phyloP scores from a whole-genome alignment of 225 moss, liverwort and hornwort species.

The Ulota crispa region DNA sequence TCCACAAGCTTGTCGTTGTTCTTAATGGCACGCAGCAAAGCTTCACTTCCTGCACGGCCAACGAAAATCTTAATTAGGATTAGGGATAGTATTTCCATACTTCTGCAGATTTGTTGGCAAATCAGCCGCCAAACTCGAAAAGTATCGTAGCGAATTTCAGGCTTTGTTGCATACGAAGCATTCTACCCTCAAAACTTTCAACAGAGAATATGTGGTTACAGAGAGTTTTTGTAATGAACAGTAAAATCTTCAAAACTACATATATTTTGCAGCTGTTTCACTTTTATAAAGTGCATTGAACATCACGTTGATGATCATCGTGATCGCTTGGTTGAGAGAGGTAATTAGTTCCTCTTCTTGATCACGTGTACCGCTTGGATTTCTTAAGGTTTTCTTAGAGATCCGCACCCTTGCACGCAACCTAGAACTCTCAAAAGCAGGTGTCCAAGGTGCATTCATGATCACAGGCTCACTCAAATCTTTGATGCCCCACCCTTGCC shows the following conservation, averaged over 20 bases:
- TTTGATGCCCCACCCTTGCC: too few relatives aligned
- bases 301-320: background rate
- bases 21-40: slow-evolving; percentile 42
- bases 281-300: background rate
- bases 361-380: background rate
- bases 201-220: background rate
- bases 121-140: background rate
- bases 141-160: background rate
- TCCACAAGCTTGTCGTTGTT: slow-evolving; percentile 57
- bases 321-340: background rate
- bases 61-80: background rate
- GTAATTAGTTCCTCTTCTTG: background rate
- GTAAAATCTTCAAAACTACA: background rate
- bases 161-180: background rate
- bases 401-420: too few relatives aligned
- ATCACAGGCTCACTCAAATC: too few relatives aligned
- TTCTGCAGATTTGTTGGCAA: background rate
- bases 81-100: background rate
- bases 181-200: background rate
- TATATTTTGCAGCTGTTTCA: background rate
- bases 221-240: background rate
- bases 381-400: background rate
- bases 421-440: too few relatives aligned
- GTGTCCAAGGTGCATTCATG: too few relatives aligned
- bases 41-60: slow-evolving; percentile 45